Evolutionary conservation across 2,329 filamentous ascomycete species (phyloP).

Genomic region (Parascedosporium putredinis): DNA sequence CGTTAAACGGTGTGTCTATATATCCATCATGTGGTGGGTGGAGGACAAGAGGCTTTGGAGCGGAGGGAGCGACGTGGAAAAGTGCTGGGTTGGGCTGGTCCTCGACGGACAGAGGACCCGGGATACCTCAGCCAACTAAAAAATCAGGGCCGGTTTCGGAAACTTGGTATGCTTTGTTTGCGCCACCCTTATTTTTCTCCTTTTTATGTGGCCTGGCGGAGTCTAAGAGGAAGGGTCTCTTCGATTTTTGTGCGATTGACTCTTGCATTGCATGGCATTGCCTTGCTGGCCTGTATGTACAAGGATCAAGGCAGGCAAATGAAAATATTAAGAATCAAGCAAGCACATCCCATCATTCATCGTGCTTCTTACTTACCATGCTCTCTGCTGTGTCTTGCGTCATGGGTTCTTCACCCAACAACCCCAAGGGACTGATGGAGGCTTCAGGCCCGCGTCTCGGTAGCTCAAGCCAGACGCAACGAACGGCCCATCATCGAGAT

Average conservation of each 20-base stretch:
- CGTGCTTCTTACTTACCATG: no score
- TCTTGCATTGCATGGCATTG: conserved; percentile 7
- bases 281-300: conserved; percentile 7
- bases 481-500: no score
- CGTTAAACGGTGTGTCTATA: conserved; percentile 59
- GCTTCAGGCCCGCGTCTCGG: no score
- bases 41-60: conserved; percentile 9
- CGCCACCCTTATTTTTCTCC: background rate
- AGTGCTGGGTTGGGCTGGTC: conserved; percentile 16
- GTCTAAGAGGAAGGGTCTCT: conserved; percentile 4
- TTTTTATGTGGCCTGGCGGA: conserved; percentile 6
- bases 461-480: no score
- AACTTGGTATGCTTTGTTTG: conserved; percentile 3
- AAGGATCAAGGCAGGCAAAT: conserved; percentile 7
- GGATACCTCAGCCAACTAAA: background rate
- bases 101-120: background rate
- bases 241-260: conserved; percentile 3
- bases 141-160: conserved; percentile 1
- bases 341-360: no score
- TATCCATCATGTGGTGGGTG: conserved; percentile 1
- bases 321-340: conserved; percentile 6
- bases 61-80: conserved; percentile 12
- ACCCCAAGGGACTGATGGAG: no score
- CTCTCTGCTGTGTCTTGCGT: no score
- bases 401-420: no score